phyloP scores from a whole-genome alignment of 345 rosid species.

The Carallia brachiata region DNA sequence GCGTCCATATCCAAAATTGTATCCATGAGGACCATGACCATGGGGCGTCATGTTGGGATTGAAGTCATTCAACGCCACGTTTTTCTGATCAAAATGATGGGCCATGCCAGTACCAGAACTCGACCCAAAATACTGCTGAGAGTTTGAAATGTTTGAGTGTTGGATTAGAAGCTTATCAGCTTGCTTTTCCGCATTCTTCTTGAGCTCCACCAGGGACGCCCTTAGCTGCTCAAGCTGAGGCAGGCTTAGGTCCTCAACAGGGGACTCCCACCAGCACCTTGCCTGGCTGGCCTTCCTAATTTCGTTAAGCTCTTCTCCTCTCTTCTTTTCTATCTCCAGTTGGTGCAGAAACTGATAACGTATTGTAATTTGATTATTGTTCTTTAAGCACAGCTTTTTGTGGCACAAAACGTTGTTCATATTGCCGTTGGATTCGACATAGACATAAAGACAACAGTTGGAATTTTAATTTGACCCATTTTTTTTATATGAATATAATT shows the following conservation, averaged over 20 bases:
- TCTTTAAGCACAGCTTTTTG: background rate
- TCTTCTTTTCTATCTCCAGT: slow-evolving; percentile 17
- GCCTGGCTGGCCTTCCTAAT: background rate
- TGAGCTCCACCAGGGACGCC: slow-evolving; percentile 1
- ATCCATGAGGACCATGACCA: slow-evolving; percentile 1
- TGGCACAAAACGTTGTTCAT: too few species aligned
- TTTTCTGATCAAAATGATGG: slow-evolving; percentile 9
- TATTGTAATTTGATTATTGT: background rate
- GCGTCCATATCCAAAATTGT: slow-evolving; percentile 9
- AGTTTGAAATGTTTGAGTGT: background rate
- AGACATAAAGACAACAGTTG: too few species aligned
- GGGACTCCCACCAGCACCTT: slow-evolving; percentile 23
- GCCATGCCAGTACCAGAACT: slow-evolving; percentile 6
- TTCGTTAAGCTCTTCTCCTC: slow-evolving; percentile 7
- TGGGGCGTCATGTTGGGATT: slow-evolving; percentile 12
- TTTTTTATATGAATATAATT: too few species aligned
- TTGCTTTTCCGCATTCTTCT: slow-evolving; percentile 14
- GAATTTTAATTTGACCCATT: too few species aligned
- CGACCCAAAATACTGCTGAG: slow-evolving; percentile 1
- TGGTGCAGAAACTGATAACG: slow-evolving; percentile 6
- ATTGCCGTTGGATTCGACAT: too few species aligned
- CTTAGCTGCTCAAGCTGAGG: slow-evolving; percentile 18
- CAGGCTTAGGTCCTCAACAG: slow-evolving; percentile 8
- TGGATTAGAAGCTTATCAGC: slow-evolving; percentile 6
- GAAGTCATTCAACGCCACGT: background rate